A percentile compares a stretch with the other conserved stretches of the same genome.
phyloP scores from a whole-genome alignment of 768 basidiomycete species.

The Hygrophoropsis aurantiaca region DNA sequence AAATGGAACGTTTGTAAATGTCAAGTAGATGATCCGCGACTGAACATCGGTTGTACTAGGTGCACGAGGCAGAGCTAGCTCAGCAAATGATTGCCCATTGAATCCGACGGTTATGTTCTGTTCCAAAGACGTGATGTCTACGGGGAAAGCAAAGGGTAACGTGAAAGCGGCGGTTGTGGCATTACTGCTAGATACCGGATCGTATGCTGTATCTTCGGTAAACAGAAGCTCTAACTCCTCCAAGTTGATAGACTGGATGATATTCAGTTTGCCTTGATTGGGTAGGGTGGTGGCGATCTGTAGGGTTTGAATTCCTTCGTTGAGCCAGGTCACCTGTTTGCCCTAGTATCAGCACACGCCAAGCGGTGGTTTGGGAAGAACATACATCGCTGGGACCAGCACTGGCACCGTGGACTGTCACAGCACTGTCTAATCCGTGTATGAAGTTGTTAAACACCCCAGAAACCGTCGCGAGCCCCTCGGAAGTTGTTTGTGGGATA shows the following conservation, averaged over 20 bases:
- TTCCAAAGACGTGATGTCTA: constrained; percentile 62
- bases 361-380: neutral
- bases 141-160: constrained; percentile 67
- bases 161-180: constrained; percentile 63
- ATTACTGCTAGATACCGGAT: constrained; percentile 57
- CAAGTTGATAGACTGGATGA: constrained; percentile 65
- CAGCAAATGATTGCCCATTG: constrained; percentile 55
- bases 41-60: constrained; percentile 62
- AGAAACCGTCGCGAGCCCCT: constrained; percentile 60
- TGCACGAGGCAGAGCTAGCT: constrained; percentile 56
- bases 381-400: constrained; percentile 58
- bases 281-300: constrained; percentile 59
- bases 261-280: constrained; percentile 55
- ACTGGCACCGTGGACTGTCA: constrained; percentile 57
- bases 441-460: constrained; percentile 71
- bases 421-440: constrained; percentile 60
- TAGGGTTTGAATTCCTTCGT: constrained; percentile 66
- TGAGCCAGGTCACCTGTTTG: constrained; percentile 66
- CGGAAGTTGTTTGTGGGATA: constrained; percentile 53
- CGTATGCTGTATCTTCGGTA: constrained; percentile 54
- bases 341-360: constrained; percentile 4
- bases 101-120: constrained; percentile 57
- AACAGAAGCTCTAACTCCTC: constrained; percentile 62
- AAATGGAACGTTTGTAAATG: constrained; percentile 61
- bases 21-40: constrained; percentile 57